Base-by-base conservation (phyloP, 2,329 filamentous ascomycete genomes). In the Fusarium sp. region DNA sequence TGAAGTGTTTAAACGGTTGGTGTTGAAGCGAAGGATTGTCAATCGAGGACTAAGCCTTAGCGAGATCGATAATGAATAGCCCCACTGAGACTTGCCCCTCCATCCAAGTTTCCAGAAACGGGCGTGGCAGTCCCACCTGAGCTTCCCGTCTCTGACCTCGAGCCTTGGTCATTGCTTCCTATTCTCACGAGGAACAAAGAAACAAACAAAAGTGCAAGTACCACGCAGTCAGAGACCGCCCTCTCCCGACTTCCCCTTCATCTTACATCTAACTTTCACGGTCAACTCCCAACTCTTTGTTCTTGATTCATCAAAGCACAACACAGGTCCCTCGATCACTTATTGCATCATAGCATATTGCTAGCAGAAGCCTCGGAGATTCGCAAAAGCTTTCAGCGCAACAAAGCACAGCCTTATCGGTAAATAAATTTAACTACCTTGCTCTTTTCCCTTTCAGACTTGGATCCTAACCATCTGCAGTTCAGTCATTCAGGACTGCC, bases 121-220 rank as follows among this genome's bases (percentile, higher is more conserved):
- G 17, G 35, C 5, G n/a, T n/a, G n/a, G n/a, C 33, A 40, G 35
- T 33, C 46, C 53, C 53, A 41, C 53, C 33, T 40, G n/a, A 50
- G 44, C 44, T 10, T 56, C 45, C 32, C 25, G 4, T 39, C 44
- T 35, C 30, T n/a, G 15, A 17, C 17, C 9, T n/a, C 8, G 17
- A n/a, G n/a, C 14, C 15, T 37, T 32, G 20, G 44, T 20, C 30
- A 41, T 41, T 40, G 19, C 20, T 40, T 46, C 20, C 50, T 35
- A 61, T 61, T 48, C 41, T 61, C 35, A 40, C 14, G 17, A 37
- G 23, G 50, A 44, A 66, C 55, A 61, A 66, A 61, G 45, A 55
- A 37, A 19, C 35, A 51, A 44, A 55, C 13, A 35, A 37, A 4
- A 27, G 8, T n/a, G 15, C n/a, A 14, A 40, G 13, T n/a, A 49